These are phyloP conservation scores for Cytospora paraplurivora DNA, from an alignment of 2,329 filamentous ascomycete genomes.

Conservation along the genomic window DNA sequence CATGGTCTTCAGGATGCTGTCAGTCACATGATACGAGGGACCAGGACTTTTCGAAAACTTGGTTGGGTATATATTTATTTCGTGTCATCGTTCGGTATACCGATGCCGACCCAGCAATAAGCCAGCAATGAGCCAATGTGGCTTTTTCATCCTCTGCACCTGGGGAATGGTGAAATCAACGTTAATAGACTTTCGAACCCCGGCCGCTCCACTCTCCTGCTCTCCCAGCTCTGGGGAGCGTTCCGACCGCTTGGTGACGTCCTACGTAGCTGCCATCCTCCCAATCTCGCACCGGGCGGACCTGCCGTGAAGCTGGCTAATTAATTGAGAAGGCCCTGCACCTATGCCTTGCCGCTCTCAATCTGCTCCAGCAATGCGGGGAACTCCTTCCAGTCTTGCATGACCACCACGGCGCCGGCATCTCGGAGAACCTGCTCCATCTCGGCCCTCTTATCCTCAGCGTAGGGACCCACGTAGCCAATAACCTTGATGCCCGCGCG, in stretches of 20 bases:
- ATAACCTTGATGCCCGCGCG: constrained; percentile 79
- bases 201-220: not conserved
- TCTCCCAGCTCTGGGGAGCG: not conserved
- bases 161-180: not conserved
- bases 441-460: constrained; percentile 59
- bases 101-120: not conserved
- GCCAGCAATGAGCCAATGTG: not conserved
- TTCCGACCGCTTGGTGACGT: not conserved
- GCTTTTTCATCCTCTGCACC: not conserved
- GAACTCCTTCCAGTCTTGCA: constrained; percentile 62
- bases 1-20: not conserved
- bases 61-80: not conserved
- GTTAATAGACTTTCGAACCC: not conserved
- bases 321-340: not conserved
- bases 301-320: not conserved
- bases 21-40: not conserved
- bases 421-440: constrained; percentile 65
- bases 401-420: constrained; percentile 65
- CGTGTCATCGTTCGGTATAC: not conserved
- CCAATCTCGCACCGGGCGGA: not conserved
- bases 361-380: constrained; percentile 50
- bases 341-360: constrained; percentile 37
- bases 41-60: not conserved
- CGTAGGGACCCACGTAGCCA: constrained; percentile 83
- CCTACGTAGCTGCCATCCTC: not conserved